Conservation (phyloP, 306 rosid genomes). For the Rosa chinensis region DNA sequence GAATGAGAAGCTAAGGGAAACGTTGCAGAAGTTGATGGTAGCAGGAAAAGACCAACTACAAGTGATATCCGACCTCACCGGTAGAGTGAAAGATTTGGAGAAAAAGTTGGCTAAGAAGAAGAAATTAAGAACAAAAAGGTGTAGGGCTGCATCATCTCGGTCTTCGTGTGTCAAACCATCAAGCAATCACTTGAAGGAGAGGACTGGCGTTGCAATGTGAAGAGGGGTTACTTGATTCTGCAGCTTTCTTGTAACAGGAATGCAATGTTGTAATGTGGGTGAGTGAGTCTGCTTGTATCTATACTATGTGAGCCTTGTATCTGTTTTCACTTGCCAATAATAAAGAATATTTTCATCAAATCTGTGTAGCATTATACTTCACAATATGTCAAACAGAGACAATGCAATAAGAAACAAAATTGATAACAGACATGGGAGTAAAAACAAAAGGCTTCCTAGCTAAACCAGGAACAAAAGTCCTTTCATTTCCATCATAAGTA, state of each 20-base stretch:
- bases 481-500: background rate
- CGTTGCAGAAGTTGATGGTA: slow-evolving; percentile 59
- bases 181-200: background rate
- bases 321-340: background rate
- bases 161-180: slow-evolving; percentile 14
- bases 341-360: background rate
- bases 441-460: background rate
- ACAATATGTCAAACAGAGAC: background rate
- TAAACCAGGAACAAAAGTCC: background rate
- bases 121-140: slow-evolving; percentile 32
- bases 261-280: background rate
- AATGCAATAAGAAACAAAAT: background rate
- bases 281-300: background rate
- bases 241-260: background rate
- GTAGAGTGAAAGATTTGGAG: slow-evolving; percentile 70
- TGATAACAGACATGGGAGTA: no score
- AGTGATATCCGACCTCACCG: slow-evolving; percentile 53
- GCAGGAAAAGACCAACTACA: slow-evolving; percentile 61
- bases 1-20: slow-evolving; percentile 51
- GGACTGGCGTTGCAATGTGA: slow-evolving; percentile 17
- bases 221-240: background rate
- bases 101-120: slow-evolving; percentile 51
- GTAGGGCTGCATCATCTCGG: slow-evolving; percentile 22
- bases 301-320: background rate
- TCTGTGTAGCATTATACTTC: background rate